Percentiles rank a stretch among this genome's conserved stretches.
These are phyloP conservation scores for Sporothrix pallida DNA, from an alignment of 2,329 filamentous ascomycete species.

Conservation along the genomic window DNA sequence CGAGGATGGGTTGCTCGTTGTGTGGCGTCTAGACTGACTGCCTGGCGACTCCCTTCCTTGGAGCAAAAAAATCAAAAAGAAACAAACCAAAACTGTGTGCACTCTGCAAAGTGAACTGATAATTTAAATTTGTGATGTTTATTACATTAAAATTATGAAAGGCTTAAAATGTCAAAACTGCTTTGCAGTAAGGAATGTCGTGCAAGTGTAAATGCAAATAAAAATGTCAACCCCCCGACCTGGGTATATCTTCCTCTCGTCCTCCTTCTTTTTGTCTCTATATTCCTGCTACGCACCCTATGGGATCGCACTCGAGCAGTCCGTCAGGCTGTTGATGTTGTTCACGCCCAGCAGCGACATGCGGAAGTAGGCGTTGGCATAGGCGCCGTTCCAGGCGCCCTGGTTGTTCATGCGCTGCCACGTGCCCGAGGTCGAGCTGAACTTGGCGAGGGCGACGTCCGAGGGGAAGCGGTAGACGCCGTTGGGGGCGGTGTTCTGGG, in stretches of 20 bases:
- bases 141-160: constrained; percentile 13
- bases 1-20: not conserved
- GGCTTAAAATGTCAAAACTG: constrained; percentile 5
- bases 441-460: constrained; percentile 49
- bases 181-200: constrained; percentile 12
- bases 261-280: not conserved
- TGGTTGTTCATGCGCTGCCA: constrained; percentile 49
- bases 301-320: constrained; percentile 52
- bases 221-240: not conserved
- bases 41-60: not conserved
- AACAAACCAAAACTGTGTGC: not conserved
- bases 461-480: constrained; percentile 50
- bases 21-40: constrained; percentile 24
- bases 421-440: constrained; percentile 46
- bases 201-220: constrained; percentile 5
- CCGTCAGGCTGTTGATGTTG: constrained; percentile 61
- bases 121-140: not conserved
- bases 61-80: constrained; percentile 20
- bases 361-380: constrained; percentile 59
- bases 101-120: not conserved
- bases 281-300: not conserved
- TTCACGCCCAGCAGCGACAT: constrained; percentile 61
- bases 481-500: constrained; percentile 41
- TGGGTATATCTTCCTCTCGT: not conserved
- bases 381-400: constrained; percentile 55